These are phyloP conservation scores for Myxozyma geophila DNA, from an alignment of 805 yeast genomes.

Conservation along the genomic window DNA sequence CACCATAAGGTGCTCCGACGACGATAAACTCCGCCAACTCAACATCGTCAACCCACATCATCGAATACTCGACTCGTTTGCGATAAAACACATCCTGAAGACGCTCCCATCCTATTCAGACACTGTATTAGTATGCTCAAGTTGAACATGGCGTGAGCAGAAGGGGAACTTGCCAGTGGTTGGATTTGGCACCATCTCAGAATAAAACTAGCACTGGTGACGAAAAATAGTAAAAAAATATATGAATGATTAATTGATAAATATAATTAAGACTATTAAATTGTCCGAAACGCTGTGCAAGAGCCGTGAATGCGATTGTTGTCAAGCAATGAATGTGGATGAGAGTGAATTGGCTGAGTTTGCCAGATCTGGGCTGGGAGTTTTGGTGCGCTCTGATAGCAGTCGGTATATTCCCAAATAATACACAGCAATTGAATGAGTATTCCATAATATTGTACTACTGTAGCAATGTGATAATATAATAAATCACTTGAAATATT, in stretches of 20 bases:
- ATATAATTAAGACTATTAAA: background rate
- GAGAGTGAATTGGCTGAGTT: too few species aligned
- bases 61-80: constrained; percentile 36
- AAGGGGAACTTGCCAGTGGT: constrained; percentile 52
- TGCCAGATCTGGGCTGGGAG: too few species aligned
- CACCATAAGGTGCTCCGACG: constrained; percentile 57
- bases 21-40: constrained; percentile 52
- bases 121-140: constrained; percentile 20
- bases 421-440: too few species aligned
- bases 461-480: too few species aligned
- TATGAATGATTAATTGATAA: background rate
- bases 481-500: too few species aligned
- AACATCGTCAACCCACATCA: constrained; percentile 43
- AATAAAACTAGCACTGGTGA: background rate
- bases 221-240: background rate
- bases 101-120: constrained; percentile 69
- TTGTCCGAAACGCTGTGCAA: background rate
- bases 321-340: too few species aligned
- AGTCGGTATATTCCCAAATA: too few species aligned
- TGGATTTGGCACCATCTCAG: constrained; percentile 56
- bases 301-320: too few species aligned
- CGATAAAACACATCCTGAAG: constrained; percentile 72
- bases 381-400: too few species aligned
- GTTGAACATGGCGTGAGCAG: constrained; percentile 34
- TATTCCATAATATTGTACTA: too few species aligned